Conservation (phyloP, 305 asterid genomes). For the Rubia peregrina region DNA sequence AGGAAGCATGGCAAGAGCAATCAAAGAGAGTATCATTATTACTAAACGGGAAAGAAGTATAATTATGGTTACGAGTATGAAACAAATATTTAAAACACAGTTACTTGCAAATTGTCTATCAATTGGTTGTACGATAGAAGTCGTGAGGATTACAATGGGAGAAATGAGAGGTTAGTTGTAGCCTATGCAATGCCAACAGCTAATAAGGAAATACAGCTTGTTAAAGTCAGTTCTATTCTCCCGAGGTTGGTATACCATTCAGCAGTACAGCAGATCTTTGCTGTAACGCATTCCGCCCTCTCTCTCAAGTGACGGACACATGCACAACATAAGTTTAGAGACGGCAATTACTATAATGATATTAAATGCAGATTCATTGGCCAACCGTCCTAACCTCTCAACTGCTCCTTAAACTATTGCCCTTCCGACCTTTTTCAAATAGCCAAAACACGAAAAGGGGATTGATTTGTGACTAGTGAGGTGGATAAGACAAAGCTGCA, state of each 20-base stretch:
- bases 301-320: background rate
- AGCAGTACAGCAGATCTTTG: background rate
- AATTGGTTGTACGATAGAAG: too few species aligned
- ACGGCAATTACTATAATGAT: background rate
- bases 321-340: background rate
- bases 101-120: too few species aligned
- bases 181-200: background rate
- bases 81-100: too few species aligned
- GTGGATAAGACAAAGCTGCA: slow-evolving; percentile 11
- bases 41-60: too few species aligned
- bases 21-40: too few species aligned
- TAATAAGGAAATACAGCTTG: background rate
- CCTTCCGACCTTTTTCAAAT: background rate
- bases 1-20: too few species aligned
- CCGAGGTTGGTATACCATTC: background rate
- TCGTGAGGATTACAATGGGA: too few species aligned
- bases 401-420: slow-evolving; percentile 1
- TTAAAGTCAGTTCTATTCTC: background rate
- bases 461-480: background rate
- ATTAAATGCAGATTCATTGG: slow-evolving; percentile 2
- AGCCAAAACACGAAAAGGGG: background rate
- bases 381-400: slow-evolving; percentile 19
- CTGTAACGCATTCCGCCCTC: background rate
- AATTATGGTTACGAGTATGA: too few species aligned
- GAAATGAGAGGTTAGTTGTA: background rate